Evolutionary conservation across 768 basidiomycete species (phyloP).

Genomic region (Tricholoma furcatifolium): DNA sequence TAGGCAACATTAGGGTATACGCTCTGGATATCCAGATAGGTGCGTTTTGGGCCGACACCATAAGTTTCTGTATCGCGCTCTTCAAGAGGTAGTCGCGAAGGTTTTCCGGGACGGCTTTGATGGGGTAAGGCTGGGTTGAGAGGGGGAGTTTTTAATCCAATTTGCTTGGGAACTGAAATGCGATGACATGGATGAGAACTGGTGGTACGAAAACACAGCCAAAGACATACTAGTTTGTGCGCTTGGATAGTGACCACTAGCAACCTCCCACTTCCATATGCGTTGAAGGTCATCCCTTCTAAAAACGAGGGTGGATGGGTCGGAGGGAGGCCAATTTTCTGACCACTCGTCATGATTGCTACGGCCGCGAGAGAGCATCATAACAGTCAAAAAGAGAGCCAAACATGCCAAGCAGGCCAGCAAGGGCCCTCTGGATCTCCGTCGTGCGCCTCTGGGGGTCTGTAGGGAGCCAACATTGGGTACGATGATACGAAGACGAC

Average conservation of each 20-base stretch:
- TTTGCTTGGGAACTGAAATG: conserved; percentile 56
- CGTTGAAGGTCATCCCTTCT: conserved; percentile 68
- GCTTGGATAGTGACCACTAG: conserved; percentile 87
- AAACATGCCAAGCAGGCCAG: conserved; percentile 51
- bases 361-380: conserved; percentile 43
- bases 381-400: conserved; percentile 46
- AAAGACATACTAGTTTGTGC: conserved; percentile 55
- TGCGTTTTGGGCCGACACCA: conserved; percentile 73
- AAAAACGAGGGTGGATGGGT: conserved; percentile 70
- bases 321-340: conserved; percentile 37
- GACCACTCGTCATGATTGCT: conserved; percentile 38
- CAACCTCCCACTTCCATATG: conserved; percentile 94
- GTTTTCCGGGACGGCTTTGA: conserved; percentile 41
- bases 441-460: conserved; percentile 41
- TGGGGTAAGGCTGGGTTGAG: conserved; percentile 67
- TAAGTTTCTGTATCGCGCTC: conserved; percentile 47
- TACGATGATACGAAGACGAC: conserved; percentile 56
- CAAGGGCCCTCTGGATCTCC: conserved; percentile 54
- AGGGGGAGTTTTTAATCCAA: conserved; percentile 55
- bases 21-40: conserved; percentile 69
- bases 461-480: conserved; percentile 52
- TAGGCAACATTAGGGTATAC: conserved; percentile 65
- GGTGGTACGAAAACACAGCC: background rate
- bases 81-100: conserved; percentile 47
- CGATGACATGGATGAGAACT: conserved; percentile 1